These are phyloP conservation scores for Penicillium fimorum DNA, from an alignment of 495 filamentous ascomycete species.

Conservation along the genomic window DNA sequence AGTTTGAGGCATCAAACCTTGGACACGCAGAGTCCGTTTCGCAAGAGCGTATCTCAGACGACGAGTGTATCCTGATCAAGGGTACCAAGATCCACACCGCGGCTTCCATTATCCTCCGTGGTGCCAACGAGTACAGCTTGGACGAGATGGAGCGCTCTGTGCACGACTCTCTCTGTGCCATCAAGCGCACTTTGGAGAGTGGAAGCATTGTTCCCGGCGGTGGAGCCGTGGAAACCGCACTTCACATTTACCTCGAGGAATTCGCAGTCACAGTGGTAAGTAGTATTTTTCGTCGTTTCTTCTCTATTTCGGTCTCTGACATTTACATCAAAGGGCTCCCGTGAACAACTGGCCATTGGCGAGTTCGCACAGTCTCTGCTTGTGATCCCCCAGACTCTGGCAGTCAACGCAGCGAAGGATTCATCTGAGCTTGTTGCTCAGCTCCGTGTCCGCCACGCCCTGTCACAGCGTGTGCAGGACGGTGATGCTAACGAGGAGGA, in stretches of 20 bases:
- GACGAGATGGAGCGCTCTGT: conserved; percentile 99
- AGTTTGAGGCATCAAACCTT: conserved; percentile 84
- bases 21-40: conserved; percentile 92
- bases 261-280: conserved; percentile 93
- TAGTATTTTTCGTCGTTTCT: conserved; percentile 17
- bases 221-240: conserved; percentile 95
- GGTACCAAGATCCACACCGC: conserved; percentile 91
- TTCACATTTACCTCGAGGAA: conserved; percentile 99
- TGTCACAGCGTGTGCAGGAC: conserved; percentile 85
- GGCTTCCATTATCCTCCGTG: conserved; percentile 94
- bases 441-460: conserved; percentile 89
- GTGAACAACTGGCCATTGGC: conserved; percentile 96
- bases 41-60: conserved; percentile 96
- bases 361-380: conserved; percentile 96
- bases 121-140: conserved; percentile 92
- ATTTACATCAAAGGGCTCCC: conserved; percentile 62
- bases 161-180: conserved; percentile 93
- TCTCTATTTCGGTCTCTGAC: conserved; percentile 15
- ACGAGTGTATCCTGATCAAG: conserved; percentile 97
- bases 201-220: conserved; percentile 95
- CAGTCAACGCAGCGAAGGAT: conserved; percentile 96
- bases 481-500: conserved; percentile 80
- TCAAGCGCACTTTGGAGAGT: conserved; percentile 96
- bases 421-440: conserved; percentile 92
- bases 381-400: conserved; percentile 92